Evolutionary conservation across 805 yeast species (phyloP), one percentile per base, ranked within the genome.

Genomic region (Monosporozyma siamensis): DNA sequence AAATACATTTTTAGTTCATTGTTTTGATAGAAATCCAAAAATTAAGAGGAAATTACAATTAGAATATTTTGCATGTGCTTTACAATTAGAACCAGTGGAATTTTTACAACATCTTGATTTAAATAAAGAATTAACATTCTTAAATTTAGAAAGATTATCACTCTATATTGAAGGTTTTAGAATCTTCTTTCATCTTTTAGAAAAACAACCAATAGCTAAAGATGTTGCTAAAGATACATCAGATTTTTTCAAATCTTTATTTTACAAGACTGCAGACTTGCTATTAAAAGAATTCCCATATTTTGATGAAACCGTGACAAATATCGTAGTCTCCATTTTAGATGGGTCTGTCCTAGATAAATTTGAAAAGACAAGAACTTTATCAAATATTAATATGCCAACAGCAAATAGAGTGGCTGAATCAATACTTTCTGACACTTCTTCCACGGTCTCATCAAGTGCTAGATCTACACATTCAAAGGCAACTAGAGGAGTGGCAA

Each of bases 141-240:
- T 44, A 6, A 49, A 48, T 29, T 39, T 46, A 14, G 35, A 47
- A 17, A 44, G 56, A 9, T 42, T 66, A 39, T 52, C 54, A 23
- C 49, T 64, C 20, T 55, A 62, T 5, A 56, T 60, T 3, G 66
- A 67, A 20, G 65, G 66, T 4, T 51, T 66, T 35, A 58, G 54
- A 44, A 46, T 57, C 2, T 58, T 56, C 38, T 54, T 61, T 17
- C 44, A 54, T 14, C 47, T 53, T 21, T 41, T 43, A 12, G 41
- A 48, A 3, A 52, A 52, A 18, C 48, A 53, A 6, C 43, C 37
- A 25, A 32, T 55, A 24, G 45, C 60, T 20, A 36, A 48, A 20
- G 46, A 42, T 17, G 48, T 59, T 18, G 45, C 47, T 5, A 26
- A 18, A 17, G 32, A 40, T 6, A 40, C 44, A 2, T 48, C 62